Evolutionary conservation across 2,329 filamentous ascomycete genomes (phyloP), one percentile per base, ranked within the genome.

Genomic region (Rhexocercosporidium sp.): DNA sequence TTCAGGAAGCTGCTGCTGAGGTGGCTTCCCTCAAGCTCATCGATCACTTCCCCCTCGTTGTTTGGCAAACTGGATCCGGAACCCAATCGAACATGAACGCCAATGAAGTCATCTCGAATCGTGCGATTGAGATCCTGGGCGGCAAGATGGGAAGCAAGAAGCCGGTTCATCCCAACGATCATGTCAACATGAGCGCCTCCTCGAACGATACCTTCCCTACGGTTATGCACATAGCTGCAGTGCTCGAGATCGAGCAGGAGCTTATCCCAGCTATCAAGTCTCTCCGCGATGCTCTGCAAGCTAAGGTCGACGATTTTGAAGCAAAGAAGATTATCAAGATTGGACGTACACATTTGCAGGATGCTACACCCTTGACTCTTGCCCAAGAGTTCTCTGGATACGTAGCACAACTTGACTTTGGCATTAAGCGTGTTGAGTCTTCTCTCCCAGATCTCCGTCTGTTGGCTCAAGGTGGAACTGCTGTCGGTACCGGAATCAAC

Each of bases 181-280:
- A 99, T 81, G 96, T 99, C 82, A 99, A 99, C 88, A 97, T 97
- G 89, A 96, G 92, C 72, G 96, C 96, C 75, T 97, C 94, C 59
- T 98, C 96, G 77, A 99, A 99, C 85, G 96, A 99, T 80, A 97
- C 95, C 75, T 99, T 99, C 88, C 96, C 96, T 49, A 98, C 96
- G 73, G 96, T 97, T 79, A 99, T 99, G 96, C 96, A 98, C 86
- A 97, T 99, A 79, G 95, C 96, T 69, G 95, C 95, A 71, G 94
- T 98, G 59, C 87, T 98, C 68, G 96, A 98, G 81, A 86, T 97
- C 69, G 94, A 97, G 83, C 86, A 91, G 78, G 87, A 91, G 75
- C 90, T 99, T 54, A 82, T 98, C 20, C 96, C 96, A 46, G 86
- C 93, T 59, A 86, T 98, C 70, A 90, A 86, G 81, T 93, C 88